phyloP scores from a whole-genome alignment of 371 early-diverging fungal genomes.

The Rhizopus stolonifer region DNA sequence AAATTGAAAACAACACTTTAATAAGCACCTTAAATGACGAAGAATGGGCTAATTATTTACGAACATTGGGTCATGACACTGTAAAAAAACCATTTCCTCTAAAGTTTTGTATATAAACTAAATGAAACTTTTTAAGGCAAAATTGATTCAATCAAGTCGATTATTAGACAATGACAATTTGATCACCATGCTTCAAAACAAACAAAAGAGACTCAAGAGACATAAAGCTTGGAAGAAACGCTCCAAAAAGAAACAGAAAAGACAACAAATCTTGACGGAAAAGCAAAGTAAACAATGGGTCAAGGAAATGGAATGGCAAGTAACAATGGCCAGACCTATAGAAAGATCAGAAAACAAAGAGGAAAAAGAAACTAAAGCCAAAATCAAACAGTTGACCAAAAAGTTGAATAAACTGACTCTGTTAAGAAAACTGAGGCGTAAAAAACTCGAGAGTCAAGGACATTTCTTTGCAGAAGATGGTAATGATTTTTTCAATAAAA shows the following conservation, averaged over 20 bases:
- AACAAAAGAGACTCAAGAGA: conserved; percentile 15
- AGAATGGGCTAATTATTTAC: conserved; percentile 15
- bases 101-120: not conserved
- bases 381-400: conserved; percentile 16
- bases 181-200: conserved; percentile 2
- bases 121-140: conserved; percentile 10
- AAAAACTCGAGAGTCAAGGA: conserved; percentile 27
- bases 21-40: conserved; percentile 10
- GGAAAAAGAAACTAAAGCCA: conserved; percentile 1
- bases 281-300: conserved; percentile 13
- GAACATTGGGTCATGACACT: conserved; percentile 15
- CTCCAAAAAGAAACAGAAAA: conserved; percentile 5
- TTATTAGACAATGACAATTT: not conserved
- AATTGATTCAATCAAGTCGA: conserved; percentile 16
- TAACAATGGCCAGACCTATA: conserved; percentile 2
- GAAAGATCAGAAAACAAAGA: not conserved
- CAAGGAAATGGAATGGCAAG: conserved; percentile 18
- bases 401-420: conserved; percentile 9
- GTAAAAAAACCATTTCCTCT: conserved; percentile 4
- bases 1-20: not conserved
- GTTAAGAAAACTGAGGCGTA: conserved; percentile 14
- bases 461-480: conserved; percentile 55
- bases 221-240: conserved; percentile 22
- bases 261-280: not conserved
- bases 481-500: conserved; percentile 42